These are phyloP conservation scores for Ceratocystis huliohia DNA, from an alignment of 2,329 filamentous ascomycete species.

Conservation along the genomic window DNA sequence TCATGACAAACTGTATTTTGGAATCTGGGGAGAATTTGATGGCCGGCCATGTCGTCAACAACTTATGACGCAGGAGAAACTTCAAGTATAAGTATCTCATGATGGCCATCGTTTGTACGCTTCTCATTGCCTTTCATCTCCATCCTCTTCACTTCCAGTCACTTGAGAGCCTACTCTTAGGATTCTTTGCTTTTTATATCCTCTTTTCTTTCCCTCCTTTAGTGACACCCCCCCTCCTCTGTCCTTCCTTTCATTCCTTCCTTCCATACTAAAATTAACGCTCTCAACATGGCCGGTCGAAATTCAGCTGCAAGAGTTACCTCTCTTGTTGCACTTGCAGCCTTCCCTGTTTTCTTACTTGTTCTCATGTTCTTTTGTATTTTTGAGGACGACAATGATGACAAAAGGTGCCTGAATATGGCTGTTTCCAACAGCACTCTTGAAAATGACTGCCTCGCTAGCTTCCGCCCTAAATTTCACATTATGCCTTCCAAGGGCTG, in stretches of 20 bases:
- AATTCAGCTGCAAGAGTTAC: conserved; percentile 7
- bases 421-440: conserved; percentile 16
- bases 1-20: not conserved
- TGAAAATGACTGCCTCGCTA: conserved; percentile 13
- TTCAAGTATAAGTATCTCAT: not conserved
- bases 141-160: not conserved
- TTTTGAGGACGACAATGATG: not conserved
- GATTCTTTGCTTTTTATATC: conserved; percentile 3
- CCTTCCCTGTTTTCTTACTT: not conserved
- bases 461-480: conserved; percentile 29
- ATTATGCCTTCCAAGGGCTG: conserved; percentile 31
- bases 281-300: conserved; percentile 14
- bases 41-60: not conserved
- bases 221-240: conserved; percentile 1
- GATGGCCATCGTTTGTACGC: not conserved
- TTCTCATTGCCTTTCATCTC: not conserved
- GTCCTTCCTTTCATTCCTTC: conserved; percentile 3
- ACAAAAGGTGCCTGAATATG: conserved; percentile 11
- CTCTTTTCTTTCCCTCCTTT: not conserved
- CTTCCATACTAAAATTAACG: not conserved
- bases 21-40: not conserved
- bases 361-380: too few relatives aligned
- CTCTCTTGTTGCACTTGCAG: conserved; percentile 11
- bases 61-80: not conserved
- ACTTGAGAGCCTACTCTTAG: not conserved